Percentiles rank a stretch among this genome's conserved stretches.
phyloP scores from a whole-genome alignment of 1,139 yeast species.

The Sugiyamaella neomexicana region DNA sequence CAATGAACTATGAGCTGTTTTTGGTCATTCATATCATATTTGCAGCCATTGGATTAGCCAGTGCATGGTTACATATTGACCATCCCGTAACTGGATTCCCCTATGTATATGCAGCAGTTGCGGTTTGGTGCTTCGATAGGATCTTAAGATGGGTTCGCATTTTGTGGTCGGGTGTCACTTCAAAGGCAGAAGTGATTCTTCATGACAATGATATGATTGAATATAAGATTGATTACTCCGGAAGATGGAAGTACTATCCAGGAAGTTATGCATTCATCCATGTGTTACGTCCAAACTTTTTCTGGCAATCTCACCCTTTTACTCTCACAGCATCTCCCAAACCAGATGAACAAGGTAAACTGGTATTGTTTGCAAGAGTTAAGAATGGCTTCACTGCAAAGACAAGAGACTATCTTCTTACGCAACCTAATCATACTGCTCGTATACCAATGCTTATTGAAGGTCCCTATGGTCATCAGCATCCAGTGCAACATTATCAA shows the following conservation, averaged over 20 bases:
- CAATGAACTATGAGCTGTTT: constrained; percentile 62
- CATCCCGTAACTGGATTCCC: constrained; percentile 49
- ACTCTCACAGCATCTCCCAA: constrained; percentile 46
- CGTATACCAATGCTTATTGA: constrained; percentile 43
- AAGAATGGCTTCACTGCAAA: constrained; percentile 27
- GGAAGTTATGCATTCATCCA: constrained; percentile 64
- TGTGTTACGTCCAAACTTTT: constrained; percentile 44
- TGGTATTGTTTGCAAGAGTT: constrained; percentile 34
- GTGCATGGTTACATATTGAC: constrained; percentile 58
- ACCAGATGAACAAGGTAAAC: constrained; percentile 29
- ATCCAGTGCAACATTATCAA: constrained; percentile 51
- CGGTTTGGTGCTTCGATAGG: constrained; percentile 47
- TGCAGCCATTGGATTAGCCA: constrained; percentile 56
- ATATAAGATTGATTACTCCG: constrained; percentile 32
- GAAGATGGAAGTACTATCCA: constrained; percentile 48
- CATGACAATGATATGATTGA: constrained; percentile 44
- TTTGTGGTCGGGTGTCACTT: constrained; percentile 45
- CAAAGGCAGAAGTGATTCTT: constrained; percentile 42
- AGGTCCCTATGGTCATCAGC: constrained; percentile 57
- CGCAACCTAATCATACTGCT: constrained; percentile 12
- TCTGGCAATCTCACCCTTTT: constrained; percentile 70
- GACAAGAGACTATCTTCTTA: constrained; percentile 27
- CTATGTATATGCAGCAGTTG: constrained; percentile 47
- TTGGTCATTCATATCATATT: constrained; percentile 57
- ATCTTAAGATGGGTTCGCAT: constrained; percentile 41